phyloP scores from a whole-genome alignment of 2,329 filamentous ascomycete species.

The Paraphaeosphaeria sporulosa region DNA sequence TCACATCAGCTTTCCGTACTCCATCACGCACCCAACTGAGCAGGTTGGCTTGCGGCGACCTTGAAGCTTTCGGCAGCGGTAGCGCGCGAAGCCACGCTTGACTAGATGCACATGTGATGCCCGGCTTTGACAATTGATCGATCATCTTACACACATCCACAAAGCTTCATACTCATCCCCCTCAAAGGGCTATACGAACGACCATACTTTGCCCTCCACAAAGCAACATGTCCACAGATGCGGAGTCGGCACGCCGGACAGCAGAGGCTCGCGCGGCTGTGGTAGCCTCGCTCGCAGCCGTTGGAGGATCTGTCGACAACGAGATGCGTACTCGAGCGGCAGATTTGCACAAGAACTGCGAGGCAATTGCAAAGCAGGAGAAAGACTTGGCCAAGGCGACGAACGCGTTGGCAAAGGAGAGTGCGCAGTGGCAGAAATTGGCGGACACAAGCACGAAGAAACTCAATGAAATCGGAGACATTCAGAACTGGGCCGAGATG shows the following conservation, averaged over 20 bases:
- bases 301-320: conserved; percentile 74
- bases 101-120: conserved; percentile 10
- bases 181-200: conserved; percentile 11
- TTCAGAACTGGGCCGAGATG: conserved; percentile 89
- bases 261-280: conserved; percentile 61
- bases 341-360: conserved; percentile 73
- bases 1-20: conserved; percentile 34
- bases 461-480: conserved; percentile 80
- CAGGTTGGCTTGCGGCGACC: no score
- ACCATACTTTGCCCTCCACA: conserved; percentile 3
- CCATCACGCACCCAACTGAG: conserved; percentile 20
- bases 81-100: conserved; percentile 5
- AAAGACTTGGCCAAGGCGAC: conserved; percentile 69
- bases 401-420: conserved; percentile 67
- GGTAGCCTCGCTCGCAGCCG: conserved; percentile 57
- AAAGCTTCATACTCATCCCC: conserved; percentile 3
- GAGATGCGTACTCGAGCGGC: conserved; percentile 72
- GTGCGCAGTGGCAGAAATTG: conserved; percentile 69
- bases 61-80: conserved; percentile 16
- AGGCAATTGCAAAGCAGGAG: conserved; percentile 72
- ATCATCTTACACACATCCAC: neutral
- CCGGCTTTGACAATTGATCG: neutral
- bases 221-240: conserved; percentile 36
- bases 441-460: conserved; percentile 68
- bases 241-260: conserved; percentile 45